phyloP scores from a whole-genome alignment of 208 protist genomes.

The Herpetomonas tarakana region DNA sequence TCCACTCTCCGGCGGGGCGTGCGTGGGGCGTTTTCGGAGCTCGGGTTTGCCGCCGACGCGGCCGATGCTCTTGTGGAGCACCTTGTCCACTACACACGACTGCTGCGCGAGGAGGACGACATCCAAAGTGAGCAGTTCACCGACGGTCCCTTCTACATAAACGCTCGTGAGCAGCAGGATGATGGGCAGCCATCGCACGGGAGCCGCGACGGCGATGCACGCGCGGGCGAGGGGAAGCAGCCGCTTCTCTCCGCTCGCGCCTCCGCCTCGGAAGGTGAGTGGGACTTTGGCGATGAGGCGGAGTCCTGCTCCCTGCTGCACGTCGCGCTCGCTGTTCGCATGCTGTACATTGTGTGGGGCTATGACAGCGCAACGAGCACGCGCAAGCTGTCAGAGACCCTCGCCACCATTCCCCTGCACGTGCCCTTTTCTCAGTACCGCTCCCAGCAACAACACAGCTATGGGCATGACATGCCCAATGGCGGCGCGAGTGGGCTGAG shows the following conservation, averaged over 20 bases:
- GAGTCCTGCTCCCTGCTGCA: constrained; percentile 68
- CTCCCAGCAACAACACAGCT: neutral
- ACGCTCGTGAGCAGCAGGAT: constrained; percentile 19
- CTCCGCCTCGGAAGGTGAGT: constrained; percentile 15
- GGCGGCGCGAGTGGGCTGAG: no score
- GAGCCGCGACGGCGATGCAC: neutral
- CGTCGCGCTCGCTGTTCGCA: constrained; percentile 62
- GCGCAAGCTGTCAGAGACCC: neutral
- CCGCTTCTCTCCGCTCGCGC: neutral
- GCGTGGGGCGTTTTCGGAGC: constrained; percentile 18
- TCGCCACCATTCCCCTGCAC: constrained; percentile 1
- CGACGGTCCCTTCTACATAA: constrained; percentile 68
- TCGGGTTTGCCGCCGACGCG: constrained; percentile 32
- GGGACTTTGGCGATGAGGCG: constrained; percentile 70
- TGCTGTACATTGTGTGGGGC: constrained; percentile 83
- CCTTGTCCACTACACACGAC: constrained; percentile 61
- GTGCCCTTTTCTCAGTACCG: neutral
- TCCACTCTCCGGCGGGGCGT: constrained; percentile 46
- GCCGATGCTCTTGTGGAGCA: constrained; percentile 58
- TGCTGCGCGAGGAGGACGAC: constrained; percentile 62
- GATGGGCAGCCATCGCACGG: neutral
- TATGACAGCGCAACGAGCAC: constrained; percentile 13
- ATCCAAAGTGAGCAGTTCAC: constrained; percentile 72
- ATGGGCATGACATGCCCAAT: no score
- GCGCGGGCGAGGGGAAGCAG: neutral